phyloP scores from a whole-genome alignment of 805 yeast genomes.

The Suhomyces canberraensis region DNA sequence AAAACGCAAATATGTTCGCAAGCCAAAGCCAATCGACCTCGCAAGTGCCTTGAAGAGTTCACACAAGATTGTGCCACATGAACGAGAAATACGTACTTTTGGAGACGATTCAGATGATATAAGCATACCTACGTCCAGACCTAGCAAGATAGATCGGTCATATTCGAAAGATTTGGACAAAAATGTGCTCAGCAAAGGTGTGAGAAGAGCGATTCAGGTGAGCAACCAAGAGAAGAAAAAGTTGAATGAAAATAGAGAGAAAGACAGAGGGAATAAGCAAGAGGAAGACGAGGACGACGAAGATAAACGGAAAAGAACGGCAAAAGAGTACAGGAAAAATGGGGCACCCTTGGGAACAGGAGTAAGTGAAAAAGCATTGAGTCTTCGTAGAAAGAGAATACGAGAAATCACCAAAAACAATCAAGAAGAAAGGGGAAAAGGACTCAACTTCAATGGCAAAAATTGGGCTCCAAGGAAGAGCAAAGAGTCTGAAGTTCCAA shows the following conservation, averaged over 20 bases:
- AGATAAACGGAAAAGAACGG: background rate
- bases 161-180: slow-evolving; percentile 11
- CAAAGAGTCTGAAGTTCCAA: background rate
- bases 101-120: slow-evolving; percentile 5
- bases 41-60: slow-evolving; percentile 10
- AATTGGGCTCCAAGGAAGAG: slow-evolving; percentile 2
- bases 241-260: background rate
- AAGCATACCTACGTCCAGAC: slow-evolving; percentile 3
- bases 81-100: slow-evolving; percentile 4
- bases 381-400: background rate
- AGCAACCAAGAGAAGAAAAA: slow-evolving; percentile 1
- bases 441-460: background rate
- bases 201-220: slow-evolving; percentile 8
- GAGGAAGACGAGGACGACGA: background rate
- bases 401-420: background rate
- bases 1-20: slow-evolving; percentile 7
- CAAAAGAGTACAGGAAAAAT: background rate
- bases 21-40: slow-evolving; percentile 10
- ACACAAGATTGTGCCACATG: slow-evolving; percentile 7
- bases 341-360: background rate
- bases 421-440: background rate
- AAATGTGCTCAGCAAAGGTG: slow-evolving; percentile 8
- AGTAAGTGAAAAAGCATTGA: background rate
- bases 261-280: too few relatives aligned
- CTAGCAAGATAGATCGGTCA: slow-evolving; percentile 8